Base-by-base conservation (phyloP, 2,329 filamentous ascomycete genomes). In the Clonostachys chloroleuca region DNA sequence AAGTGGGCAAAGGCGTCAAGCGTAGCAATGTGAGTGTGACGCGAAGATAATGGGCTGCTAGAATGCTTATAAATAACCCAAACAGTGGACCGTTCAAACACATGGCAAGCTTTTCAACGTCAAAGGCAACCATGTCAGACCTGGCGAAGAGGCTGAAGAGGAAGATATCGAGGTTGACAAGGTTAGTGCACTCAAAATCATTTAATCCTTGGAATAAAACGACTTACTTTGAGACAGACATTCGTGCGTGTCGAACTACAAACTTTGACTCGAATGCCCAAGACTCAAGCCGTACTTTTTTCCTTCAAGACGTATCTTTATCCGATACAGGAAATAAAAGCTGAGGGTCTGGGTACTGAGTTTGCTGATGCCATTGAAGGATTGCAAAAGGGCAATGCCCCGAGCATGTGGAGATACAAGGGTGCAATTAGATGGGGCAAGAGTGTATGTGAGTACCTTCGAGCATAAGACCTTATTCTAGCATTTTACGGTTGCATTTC, bases 51-150 rank as follows among this genome's bases (percentile, higher is more conserved):
- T 10, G 24, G 8, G 24, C 4, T 30, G 24, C 8, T 30, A 30
- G 4, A 10, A 3, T 30, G 24, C 24, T 30, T 30, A 30, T 30
- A 2, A 30, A 30, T 10, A 30, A 30, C 24, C 1, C 9, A 10
- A 18, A n/a, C 47, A 79, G 73, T 80, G 76, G 77, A 65, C 66
- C 0, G 56, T 80, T 2, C 71, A 75, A 24, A 74, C 71, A 2
- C 63, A 73, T 18, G 47, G 60, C 0, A 52, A 63, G 1, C 60
- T 80, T 1, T 77, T 70, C 44, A 33, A 41, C 7, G 17, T 30
- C 24, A 30, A 30, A 30, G 24, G 24, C 24, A 30, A 30, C 24
- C 24, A 30, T 30, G 10, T 30, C 24, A 30, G 24, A 10, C 24
- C 24, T 30, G 24, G 24, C 8, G 24, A 30, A 30, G 24, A 30